Conservation (phyloP, 306 rosid genomes). For the Mimosa bimucronata region DNA sequence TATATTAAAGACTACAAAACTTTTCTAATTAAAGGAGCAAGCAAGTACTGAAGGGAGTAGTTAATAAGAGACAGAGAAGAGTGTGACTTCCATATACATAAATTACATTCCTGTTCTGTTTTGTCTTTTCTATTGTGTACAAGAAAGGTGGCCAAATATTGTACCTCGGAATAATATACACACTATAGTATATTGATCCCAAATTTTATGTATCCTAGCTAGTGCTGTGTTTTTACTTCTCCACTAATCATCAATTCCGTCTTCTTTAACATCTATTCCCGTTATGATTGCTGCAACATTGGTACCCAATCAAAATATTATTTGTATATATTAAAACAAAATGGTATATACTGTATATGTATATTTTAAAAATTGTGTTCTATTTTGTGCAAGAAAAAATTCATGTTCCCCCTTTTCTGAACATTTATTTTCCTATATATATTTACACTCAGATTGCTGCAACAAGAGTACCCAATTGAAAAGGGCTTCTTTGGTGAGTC, state of each 20-base stretch:
- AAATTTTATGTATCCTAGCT: neutral
- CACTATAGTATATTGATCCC: neutral
- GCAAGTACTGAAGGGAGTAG: neutral
- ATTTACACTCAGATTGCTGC: neutral
- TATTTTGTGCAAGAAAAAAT: neutral
- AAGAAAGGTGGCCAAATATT: neutral
- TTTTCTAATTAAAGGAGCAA: neutral
- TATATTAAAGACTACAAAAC: too few relatives aligned
- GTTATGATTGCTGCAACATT: too few relatives aligned
- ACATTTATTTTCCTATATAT: neutral
- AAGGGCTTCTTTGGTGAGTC: constrained; percentile 40
- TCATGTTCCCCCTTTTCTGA: neutral
- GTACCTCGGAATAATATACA: neutral
- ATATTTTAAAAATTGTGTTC: neutral
- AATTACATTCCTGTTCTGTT: neutral
- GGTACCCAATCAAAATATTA: too few relatives aligned
- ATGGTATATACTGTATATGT: neutral
- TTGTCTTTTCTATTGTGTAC: neutral
- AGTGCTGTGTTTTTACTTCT: neutral
- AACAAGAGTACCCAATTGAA: neutral
- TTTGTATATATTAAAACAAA: too few relatives aligned
- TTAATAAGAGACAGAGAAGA: neutral
- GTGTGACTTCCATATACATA: neutral
- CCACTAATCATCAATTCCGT: neutral
- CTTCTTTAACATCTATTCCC: neutral